A percentile compares a stretch with the other conserved stretches of the same genome.
Conservation (phyloP, 306 rosid species). For the Cercis canadensis region DNA sequence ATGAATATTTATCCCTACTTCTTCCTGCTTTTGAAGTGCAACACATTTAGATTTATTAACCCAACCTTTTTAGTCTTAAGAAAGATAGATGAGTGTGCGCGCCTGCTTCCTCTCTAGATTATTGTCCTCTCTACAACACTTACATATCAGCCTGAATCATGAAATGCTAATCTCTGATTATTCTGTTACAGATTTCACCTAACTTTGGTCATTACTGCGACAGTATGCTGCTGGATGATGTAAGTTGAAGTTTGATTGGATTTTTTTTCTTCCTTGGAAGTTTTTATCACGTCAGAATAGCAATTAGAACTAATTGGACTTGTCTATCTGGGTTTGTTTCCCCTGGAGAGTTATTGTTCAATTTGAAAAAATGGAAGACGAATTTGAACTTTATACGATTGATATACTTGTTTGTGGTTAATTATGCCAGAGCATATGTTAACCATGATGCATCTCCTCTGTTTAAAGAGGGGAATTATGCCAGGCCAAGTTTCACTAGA, state of each 20-base stretch:
- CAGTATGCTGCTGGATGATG: slow-evolving; percentile 97
- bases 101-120: slow-evolving; percentile 1
- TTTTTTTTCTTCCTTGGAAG: background rate
- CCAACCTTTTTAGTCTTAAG: background rate
- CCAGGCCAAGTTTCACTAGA: background rate
- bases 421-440: slow-evolving; percentile 7
- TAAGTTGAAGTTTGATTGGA: slow-evolving; percentile 48
- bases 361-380: background rate
- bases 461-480: slow-evolving; percentile 7
- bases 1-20: slow-evolving; percentile 5
- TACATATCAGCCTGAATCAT: slow-evolving; percentile 16
- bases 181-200: slow-evolving; percentile 72
- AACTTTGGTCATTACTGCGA: slow-evolving; percentile 86
- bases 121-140: slow-evolving; percentile 1
- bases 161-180: slow-evolving; percentile 34
- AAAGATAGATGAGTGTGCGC: background rate
- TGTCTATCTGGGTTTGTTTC: slow-evolving; percentile 10
- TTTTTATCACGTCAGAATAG: slow-evolving; percentile 1
- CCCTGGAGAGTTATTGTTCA: background rate
- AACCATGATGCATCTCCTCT: background rate
- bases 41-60: background rate
- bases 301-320: slow-evolving; percentile 9
- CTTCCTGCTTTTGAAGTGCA: slow-evolving; percentile 20
- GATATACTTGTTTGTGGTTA: background rate
- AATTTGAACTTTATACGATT: background rate